Conservation (phyloP, 768 basidiomycete species). For the Hericium erinaceus region DNA sequence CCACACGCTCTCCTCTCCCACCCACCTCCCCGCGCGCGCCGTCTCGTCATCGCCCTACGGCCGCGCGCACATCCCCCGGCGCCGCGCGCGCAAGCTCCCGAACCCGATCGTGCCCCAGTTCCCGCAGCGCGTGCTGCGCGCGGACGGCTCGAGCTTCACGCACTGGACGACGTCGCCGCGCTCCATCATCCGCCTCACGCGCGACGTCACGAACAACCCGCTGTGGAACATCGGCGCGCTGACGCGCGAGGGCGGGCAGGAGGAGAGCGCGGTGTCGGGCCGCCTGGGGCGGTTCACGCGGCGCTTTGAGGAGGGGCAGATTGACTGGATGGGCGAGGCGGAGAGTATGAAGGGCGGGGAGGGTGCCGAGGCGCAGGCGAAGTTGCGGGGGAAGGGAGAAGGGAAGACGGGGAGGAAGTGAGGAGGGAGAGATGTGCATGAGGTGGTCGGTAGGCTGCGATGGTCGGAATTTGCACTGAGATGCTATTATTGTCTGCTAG, state of each 20-base stretch:
- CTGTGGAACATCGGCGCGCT: constrained; percentile 68
- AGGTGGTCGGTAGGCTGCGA: too few species aligned
- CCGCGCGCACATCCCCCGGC: constrained; percentile 74
- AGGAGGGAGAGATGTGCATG: not conserved
- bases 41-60: constrained; percentile 76
- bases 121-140: constrained; percentile 75
- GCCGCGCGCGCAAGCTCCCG: constrained; percentile 57
- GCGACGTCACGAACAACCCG: constrained; percentile 85
- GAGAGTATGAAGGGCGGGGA: constrained; percentile 6
- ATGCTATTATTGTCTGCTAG: too few species aligned
- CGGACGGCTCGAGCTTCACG: constrained; percentile 82
- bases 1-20: not conserved
- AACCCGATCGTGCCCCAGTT: constrained; percentile 81
- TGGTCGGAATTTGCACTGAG: too few species aligned
- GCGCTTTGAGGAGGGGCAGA: constrained; percentile 44
- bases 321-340: constrained; percentile 22
- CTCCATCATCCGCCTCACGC: constrained; percentile 64
- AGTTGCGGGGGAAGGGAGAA: not conserved
- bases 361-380: not conserved
- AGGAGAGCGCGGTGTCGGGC: constrained; percentile 65
- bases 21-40: constrained; percentile 22
- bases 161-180: constrained; percentile 88
- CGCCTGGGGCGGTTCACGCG: constrained; percentile 74
- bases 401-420: not conserved
- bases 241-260: constrained; percentile 36